Evolutionary conservation across 257 asterid genomes (phyloP).

Genomic region (Solanum pinnatisectum): DNA sequence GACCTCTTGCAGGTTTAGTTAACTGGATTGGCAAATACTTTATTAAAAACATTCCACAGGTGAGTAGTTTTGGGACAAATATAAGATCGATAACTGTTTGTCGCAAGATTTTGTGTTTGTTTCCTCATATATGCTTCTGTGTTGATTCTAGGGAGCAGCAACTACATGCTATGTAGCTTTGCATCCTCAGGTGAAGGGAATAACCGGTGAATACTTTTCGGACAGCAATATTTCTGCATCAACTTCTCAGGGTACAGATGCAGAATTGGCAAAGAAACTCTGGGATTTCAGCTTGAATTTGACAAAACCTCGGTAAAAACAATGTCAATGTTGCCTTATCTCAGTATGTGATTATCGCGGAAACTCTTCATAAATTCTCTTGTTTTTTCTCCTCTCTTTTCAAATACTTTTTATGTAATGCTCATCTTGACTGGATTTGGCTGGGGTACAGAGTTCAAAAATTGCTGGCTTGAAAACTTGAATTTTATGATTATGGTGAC

Average conservation of each 20-base stretch:
- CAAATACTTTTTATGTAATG: background rate
- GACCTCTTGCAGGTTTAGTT: background rate
- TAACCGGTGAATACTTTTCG: constrained; percentile 23
- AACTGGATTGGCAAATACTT: constrained; percentile 3
- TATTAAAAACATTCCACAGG: constrained; percentile 5
- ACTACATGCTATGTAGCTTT: constrained; percentile 31
- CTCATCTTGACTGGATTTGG: background rate
- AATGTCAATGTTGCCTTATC: background rate
- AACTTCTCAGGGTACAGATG: constrained; percentile 14
- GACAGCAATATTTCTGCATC: constrained; percentile 22
- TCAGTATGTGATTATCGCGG: background rate
- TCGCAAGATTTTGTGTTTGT: background rate
- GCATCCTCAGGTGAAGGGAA: constrained; percentile 26
- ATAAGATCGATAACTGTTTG: background rate
- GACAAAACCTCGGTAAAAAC: background rate
- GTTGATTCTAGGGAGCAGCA: constrained; percentile 26
- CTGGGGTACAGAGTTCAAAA: background rate
- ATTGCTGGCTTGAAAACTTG: background rate
- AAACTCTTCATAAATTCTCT: background rate
- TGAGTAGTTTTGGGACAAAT: background rate
- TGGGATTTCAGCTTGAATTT: constrained; percentile 25
- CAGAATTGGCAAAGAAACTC: constrained; percentile 17
- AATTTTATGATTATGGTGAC: background rate
- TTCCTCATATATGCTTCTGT: background rate
- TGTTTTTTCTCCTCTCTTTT: background rate